phyloP scores from a whole-genome alignment of 257 asterid genomes.

The Euphrasia confusa region DNA sequence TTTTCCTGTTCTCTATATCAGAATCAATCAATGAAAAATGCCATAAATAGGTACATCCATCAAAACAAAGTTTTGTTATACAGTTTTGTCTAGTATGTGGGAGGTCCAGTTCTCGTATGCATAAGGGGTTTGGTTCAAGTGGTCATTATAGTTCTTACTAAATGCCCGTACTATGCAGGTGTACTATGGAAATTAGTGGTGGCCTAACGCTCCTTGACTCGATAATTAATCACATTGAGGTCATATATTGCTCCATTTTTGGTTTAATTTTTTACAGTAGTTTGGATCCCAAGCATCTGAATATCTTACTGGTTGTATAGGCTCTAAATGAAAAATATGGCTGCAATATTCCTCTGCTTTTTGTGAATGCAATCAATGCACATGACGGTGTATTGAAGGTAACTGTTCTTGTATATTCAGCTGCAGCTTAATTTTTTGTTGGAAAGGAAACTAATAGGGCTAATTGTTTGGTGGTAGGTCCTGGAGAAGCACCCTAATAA shows the following conservation, averaged over 20 bases:
- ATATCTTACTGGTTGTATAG: constrained; percentile 36
- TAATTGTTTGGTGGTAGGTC: constrained; percentile 44
- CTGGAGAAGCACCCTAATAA: constrained; percentile 66
- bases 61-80: background rate
- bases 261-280: constrained; percentile 13
- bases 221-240: constrained; percentile 79
- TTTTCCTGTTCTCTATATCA: background rate
- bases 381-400: constrained; percentile 68
- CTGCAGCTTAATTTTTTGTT: constrained; percentile 10
- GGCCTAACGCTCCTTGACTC: constrained; percentile 72
- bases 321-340: constrained; percentile 69
- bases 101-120: constrained; percentile 5
- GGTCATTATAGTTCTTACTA: background rate
- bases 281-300: constrained; percentile 25
- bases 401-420: constrained; percentile 26
- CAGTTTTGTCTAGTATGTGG: constrained; percentile 18
- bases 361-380: constrained; percentile 49
- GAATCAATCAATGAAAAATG: background rate
- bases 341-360: constrained; percentile 71
- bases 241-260: constrained; percentile 25
- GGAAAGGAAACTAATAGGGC: constrained; percentile 33
- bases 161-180: constrained; percentile 40
- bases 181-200: constrained; percentile 47
- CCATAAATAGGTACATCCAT: background rate
- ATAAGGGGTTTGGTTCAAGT: background rate